Base-by-base conservation (phyloP, 2,329 filamentous ascomycete species). In the Fusarium solani-melongenae region DNA sequence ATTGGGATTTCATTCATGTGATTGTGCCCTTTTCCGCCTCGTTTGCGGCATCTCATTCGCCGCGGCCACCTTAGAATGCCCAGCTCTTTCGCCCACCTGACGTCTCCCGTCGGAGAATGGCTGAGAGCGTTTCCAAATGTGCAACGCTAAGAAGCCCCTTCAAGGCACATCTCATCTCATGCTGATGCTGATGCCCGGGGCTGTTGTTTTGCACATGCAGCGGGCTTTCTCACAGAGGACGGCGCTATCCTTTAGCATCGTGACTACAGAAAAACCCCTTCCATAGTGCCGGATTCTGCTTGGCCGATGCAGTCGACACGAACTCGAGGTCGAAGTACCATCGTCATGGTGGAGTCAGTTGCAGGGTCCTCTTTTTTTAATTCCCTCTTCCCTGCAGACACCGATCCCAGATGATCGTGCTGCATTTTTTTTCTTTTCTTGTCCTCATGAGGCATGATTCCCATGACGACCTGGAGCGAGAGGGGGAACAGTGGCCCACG, bases 261-360 rank as follows among this genome's bases (percentile, higher is more conserved):
- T 56, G 53, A 17, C 31, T 11, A 33, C 33, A 65, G 12, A 17
- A 24, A 22, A 6, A 41, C 24, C 22, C 58, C 49, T 39, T 66
- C 17, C 51, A 24, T 36, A 17, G 36, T 56, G 63, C 38, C 58
- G 63, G 63, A 62, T 62, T 66, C 53, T 55, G 49, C 61, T 66
- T 62, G 39, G 49, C 39, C 56, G 58, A 31, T 63, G 41, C n/a
- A 59, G 27, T 31, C 53, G 62, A 64, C 55, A 58, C 49, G 61
- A 69, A 70, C 62, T 51, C 46, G 46, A 36, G 44, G 53, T 49
- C 39, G 61, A 34, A 49, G 59, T 31, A 56, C 60, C 51, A 60
- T 74, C 71, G 71, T 74, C 71, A 74, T 74, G 71, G 72, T 75
- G 72, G 72, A 73, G 72, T 69, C 44, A 11, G 22, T 57, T 73